phyloP scores from a whole-genome alignment of 371 early-diverging fungal genomes.

The Synchytrium microbalum region DNA sequence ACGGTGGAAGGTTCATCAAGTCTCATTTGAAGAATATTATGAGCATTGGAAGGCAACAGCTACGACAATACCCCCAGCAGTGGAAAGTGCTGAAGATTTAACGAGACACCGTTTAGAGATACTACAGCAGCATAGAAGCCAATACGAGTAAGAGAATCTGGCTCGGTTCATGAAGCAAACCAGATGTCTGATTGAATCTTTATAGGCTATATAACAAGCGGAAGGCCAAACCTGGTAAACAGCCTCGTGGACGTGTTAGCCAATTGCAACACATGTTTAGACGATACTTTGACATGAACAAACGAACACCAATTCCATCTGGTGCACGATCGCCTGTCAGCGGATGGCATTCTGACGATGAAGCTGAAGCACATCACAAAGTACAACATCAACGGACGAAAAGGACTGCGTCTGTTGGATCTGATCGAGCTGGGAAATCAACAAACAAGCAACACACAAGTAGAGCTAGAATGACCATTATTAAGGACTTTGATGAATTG shows the following conservation, averaged over 20 bases:
- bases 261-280: background rate
- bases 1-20: constrained; percentile 6
- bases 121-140: too few relatives aligned
- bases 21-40: constrained; percentile 36
- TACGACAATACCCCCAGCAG: constrained; percentile 24
- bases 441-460: background rate
- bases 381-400: background rate
- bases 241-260: too few relatives aligned
- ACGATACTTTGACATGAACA: background rate
- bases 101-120: too few relatives aligned
- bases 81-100: background rate
- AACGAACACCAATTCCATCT: background rate
- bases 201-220: too few relatives aligned
- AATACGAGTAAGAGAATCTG: too few relatives aligned
- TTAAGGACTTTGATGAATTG: background rate
- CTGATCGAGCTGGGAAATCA: too few relatives aligned
- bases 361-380: background rate
- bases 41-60: constrained; percentile 30
- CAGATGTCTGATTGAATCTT: too few relatives aligned
- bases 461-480: background rate
- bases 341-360: background rate
- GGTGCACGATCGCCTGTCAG: background rate
- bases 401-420: background rate
- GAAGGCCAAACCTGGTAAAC: too few relatives aligned
- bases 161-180: too few relatives aligned